Percentiles rank a stretch among this genome's conserved stretches.
These are phyloP conservation scores for Dictyostelium brefeldianum DNA, from an alignment of 78 protist species.

Conservation along the genomic window DNA sequence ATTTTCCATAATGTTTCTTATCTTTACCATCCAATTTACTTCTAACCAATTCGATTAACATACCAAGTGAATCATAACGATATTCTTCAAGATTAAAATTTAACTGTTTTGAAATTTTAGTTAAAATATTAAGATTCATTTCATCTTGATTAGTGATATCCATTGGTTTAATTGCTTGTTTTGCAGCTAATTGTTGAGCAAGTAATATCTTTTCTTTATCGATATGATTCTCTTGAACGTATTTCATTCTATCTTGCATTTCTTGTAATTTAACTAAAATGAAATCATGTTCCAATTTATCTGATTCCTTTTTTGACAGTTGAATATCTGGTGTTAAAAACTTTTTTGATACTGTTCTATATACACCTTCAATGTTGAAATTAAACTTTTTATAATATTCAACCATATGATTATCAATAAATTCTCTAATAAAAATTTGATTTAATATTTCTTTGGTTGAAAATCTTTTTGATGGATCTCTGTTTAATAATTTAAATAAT, in stretches of 20 bases:
- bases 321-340: neutral
- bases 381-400: neutral
- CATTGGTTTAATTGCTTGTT: neutral
- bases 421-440: neutral
- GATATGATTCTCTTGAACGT: neutral
- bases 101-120: neutral
- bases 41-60: slow-evolving; percentile 8
- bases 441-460: neutral
- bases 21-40: slow-evolving; percentile 8
- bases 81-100: neutral
- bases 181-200: neutral
- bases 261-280: neutral
- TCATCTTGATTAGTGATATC: neutral
- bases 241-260: slow-evolving; percentile 16
- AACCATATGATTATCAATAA: neutral
- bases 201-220: neutral
- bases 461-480: neutral
- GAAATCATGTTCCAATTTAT: neutral
- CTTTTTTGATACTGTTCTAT: neutral
- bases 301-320: neutral
- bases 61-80: neutral
- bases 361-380: neutral
- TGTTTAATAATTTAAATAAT: slow-evolving; percentile 7
- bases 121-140: neutral
- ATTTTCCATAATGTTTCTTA: neutral